Percentiles rank a stretch among this genome's conserved stretches.
phyloP scores from a whole-genome alignment of 345 rosid species.

The Brassica nigra region DNA sequence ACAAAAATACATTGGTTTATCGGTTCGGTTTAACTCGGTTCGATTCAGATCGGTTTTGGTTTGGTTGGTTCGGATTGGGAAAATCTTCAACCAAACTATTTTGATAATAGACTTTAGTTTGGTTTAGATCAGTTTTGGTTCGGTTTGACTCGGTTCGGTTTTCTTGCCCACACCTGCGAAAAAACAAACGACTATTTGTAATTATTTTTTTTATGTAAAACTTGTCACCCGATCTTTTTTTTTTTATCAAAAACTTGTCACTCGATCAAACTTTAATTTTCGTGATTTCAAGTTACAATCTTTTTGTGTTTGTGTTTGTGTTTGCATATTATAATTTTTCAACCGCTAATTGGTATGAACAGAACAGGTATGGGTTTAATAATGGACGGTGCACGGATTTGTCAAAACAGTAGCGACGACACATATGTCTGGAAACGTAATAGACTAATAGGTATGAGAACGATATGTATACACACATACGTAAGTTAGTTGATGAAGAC shows the following conservation, averaged over 20 bases:
- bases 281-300: not conserved
- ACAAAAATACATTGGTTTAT: too few relatives aligned
- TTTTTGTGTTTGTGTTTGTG: not conserved
- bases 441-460: not conserved
- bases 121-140: too few relatives aligned
- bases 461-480: not conserved
- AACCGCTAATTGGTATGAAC: not conserved
- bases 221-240: not conserved
- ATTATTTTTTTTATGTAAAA: not conserved
- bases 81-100: too few relatives aligned
- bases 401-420: slow-evolving; percentile 12
- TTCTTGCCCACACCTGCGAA: not conserved
- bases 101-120: too few relatives aligned
- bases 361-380: not conserved
- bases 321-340: not conserved
- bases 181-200: not conserved
- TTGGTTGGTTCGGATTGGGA: too few relatives aligned
- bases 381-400: not conserved
- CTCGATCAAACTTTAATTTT: not conserved
- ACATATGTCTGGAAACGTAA: not conserved
- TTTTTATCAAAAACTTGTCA: not conserved
- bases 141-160: too few relatives aligned
- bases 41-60: too few relatives aligned
- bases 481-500: not conserved
- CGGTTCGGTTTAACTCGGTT: too few relatives aligned